These are phyloP conservation scores for Carex myosuroides DNA, from an alignment of 176 grass and related monocot genomes.

Conservation along the genomic window DNA sequence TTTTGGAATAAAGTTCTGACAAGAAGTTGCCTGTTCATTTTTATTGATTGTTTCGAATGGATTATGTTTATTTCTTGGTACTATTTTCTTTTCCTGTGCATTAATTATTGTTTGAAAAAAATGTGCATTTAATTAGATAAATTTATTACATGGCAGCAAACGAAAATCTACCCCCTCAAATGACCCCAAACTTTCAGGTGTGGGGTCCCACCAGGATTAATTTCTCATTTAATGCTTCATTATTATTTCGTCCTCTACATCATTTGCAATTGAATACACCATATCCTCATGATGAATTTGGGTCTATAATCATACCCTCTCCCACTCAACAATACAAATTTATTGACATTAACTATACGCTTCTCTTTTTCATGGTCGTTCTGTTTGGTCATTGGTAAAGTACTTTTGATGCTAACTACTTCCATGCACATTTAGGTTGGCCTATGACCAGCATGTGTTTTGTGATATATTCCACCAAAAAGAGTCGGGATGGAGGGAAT, in stretches of 20 bases:
- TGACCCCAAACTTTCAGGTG: not conserved
- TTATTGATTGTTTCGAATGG: not conserved
- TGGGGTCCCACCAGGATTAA: not conserved
- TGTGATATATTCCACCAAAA: conserved; percentile 98
- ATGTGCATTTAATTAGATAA: not conserved
- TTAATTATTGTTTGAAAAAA: not conserved
- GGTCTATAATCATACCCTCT: not conserved
- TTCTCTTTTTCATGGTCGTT: not conserved
- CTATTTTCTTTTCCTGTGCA: not conserved
- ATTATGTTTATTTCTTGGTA: not conserved
- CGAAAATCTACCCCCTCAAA: not conserved
- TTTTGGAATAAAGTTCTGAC: not conserved
- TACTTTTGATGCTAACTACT: conserved; percentile 8
- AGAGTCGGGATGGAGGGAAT: conserved; percentile 98
- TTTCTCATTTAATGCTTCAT: conserved; percentile 11
- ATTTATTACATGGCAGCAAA: not conserved
- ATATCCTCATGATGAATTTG: not conserved
- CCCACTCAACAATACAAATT: not conserved
- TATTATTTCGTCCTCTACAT: not conserved
- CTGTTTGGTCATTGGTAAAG: not conserved
- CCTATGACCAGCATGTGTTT: conserved; percentile 76
- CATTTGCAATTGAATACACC: not conserved
- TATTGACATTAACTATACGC: not conserved
- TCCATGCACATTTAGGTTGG: conserved; percentile 41
- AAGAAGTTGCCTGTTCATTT: not conserved